Evolutionary conservation across 176 grass and related monocot genomes (phyloP).

Genomic region (Raddia distichophylla): DNA sequence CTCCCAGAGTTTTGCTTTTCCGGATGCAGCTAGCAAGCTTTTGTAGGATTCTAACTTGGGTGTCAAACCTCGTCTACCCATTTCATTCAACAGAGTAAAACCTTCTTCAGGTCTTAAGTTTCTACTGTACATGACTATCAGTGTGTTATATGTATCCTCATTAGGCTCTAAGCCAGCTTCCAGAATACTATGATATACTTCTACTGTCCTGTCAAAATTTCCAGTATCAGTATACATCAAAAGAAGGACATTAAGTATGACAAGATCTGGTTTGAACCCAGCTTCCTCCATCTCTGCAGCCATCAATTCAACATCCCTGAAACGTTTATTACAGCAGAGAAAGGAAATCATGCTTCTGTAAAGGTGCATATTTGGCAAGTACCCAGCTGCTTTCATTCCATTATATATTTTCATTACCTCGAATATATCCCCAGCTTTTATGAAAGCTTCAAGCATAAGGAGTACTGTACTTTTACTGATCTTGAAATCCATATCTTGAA

Average conservation of each 20-base stretch:
- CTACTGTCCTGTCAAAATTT: constrained; percentile 70
- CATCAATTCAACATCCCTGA: constrained; percentile 84
- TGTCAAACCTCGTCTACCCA: constrained; percentile 67
- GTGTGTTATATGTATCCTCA: constrained; percentile 87
- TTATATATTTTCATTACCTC: constrained; percentile 99
- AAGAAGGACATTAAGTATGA: constrained; percentile 73
- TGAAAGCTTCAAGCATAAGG: constrained; percentile 91
- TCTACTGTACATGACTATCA: constrained; percentile 92
- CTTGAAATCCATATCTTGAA: constrained; percentile 95
- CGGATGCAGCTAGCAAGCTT: constrained; percentile 81
- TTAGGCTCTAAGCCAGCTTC: constrained; percentile 71
- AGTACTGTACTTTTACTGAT: constrained; percentile 91
- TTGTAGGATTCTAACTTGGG: constrained; percentile 89
- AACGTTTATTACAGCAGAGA: constrained; percentile 69
- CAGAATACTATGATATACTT: constrained; percentile 73
- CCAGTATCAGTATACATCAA: constrained; percentile 76
- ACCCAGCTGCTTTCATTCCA: constrained; percentile 95
- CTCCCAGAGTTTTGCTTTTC: constrained; percentile 77
- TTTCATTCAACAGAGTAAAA: constrained; percentile 79
- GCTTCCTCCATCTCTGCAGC: constrained; percentile 73
- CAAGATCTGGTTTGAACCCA: constrained; percentile 77
- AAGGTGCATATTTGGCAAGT: constrained; percentile 79
- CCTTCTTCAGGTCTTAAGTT: constrained; percentile 80
- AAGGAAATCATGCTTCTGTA: constrained; percentile 83
- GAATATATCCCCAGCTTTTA: constrained; percentile 75